Percentiles rank a stretch among this genome's conserved stretches.
Conservation (phyloP, 202 grass and related monocot species). For the Elaeis oleifera region DNA sequence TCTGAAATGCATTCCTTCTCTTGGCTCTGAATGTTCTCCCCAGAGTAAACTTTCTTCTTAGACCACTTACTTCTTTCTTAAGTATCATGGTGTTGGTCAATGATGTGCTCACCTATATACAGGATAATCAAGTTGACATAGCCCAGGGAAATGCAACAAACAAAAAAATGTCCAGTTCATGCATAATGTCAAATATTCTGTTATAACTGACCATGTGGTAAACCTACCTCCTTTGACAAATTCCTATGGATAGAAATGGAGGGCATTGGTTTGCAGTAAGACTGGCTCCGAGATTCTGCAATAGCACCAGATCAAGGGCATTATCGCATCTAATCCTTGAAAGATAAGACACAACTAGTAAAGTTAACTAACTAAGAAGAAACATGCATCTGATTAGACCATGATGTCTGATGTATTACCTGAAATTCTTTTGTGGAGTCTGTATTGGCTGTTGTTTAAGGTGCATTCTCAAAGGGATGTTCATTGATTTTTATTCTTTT, state of each 20-base stretch:
- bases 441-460: slow-evolving; percentile 3
- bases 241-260: neutral
- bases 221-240: neutral
- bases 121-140: neutral
- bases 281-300: neutral
- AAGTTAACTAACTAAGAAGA: neutral
- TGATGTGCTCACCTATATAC: slow-evolving; percentile 30
- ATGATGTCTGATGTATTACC: slow-evolving; percentile 11
- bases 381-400: neutral
- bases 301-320: neutral
- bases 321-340: neutral
- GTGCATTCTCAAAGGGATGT: slow-evolving; percentile 13
- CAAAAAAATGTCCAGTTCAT: too few relatives aligned
- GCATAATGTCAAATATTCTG: neutral
- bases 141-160: too few relatives aligned
- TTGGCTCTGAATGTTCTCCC: neutral
- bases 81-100: slow-evolving; percentile 16
- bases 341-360: slow-evolving; percentile 14
- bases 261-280: neutral
- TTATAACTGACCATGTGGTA: neutral
- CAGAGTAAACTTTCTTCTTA: slow-evolving; percentile 9
- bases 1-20: slow-evolving; percentile 3
- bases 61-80: slow-evolving; percentile 14
- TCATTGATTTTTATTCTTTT: slow-evolving; percentile 27
- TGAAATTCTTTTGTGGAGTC: slow-evolving; percentile 8